These are phyloP conservation scores for Fusarium torulosum DNA, from an alignment of 2,329 filamentous ascomycete genomes.

Conservation along the genomic window DNA sequence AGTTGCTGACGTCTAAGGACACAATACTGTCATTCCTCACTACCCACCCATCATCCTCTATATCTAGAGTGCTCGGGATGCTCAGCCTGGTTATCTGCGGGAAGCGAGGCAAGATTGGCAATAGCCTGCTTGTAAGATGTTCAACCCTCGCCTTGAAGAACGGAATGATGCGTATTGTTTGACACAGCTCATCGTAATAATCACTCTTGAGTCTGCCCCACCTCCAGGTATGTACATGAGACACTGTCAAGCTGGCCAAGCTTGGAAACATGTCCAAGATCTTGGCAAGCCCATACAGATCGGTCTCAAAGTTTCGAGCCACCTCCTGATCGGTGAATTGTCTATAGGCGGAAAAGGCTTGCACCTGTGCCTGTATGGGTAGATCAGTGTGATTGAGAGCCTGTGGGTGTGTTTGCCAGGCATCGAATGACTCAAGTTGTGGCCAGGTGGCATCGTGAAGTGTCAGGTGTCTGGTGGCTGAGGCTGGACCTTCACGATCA, in stretches of 20 bases:
- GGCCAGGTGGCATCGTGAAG: background rate
- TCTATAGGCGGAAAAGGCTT: background rate
- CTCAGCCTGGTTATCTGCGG: slow-evolving; percentile 5
- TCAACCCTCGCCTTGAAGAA: background rate
- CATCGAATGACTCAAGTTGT: background rate
- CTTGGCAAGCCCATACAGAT: background rate
- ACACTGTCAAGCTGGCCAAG: background rate
- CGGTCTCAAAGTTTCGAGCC: background rate
- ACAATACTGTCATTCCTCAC: background rate
- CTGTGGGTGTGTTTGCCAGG: background rate
- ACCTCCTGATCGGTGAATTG: background rate
- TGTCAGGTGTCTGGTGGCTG: background rate
- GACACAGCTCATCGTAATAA: background rate
- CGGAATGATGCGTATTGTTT: background rate
- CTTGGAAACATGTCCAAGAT: slow-evolving; percentile 2
- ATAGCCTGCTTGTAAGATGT: background rate
- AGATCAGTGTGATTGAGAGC: background rate
- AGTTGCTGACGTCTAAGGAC: slow-evolving; percentile 1
- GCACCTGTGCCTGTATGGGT: background rate
- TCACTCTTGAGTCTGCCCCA: background rate
- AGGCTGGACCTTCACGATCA: background rate
- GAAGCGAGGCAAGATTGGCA: background rate
- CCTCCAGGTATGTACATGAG: slow-evolving; percentile 1
- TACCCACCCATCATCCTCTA: background rate
- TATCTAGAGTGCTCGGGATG: slow-evolving; percentile 1